These are phyloP conservation scores for Malassezia sp. DNA, from an alignment of 1,284 basidiomycete genomes.

Conservation along the genomic window DNA sequence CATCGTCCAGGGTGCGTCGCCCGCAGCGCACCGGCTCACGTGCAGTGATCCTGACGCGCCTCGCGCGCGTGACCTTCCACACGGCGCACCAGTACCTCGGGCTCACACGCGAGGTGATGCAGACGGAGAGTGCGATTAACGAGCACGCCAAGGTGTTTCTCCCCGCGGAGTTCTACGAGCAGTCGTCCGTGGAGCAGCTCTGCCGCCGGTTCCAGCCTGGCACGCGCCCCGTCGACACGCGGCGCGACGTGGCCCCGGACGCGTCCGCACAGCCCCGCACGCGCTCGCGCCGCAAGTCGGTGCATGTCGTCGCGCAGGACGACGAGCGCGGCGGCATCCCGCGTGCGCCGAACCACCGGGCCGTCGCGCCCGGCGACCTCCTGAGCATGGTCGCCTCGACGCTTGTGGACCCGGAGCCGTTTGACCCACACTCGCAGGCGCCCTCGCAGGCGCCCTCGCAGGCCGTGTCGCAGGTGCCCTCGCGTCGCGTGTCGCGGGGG, in stretches of 20 bases:
- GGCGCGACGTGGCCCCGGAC: not conserved
- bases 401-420: not conserved
- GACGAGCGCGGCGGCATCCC: not conserved
- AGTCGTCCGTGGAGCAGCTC: slow-evolving; percentile 78
- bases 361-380: slow-evolving; percentile 50
- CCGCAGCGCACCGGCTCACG: too few species aligned
- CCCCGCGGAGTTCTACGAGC: slow-evolving; percentile 79
- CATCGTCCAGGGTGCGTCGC: slow-evolving; percentile 94
- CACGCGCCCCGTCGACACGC: not conserved
- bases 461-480: not conserved
- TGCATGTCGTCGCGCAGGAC: not conserved
- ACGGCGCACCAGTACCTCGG: slow-evolving; percentile 92
- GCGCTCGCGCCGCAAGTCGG: not conserved
- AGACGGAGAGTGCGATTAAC: slow-evolving; percentile 93
- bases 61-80: slow-evolving; percentile 89
- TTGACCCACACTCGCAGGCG: not conserved
- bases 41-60: slow-evolving; percentile 89
- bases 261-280: not conserved
- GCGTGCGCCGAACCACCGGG: slow-evolving; percentile 25
- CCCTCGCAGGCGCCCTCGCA: not conserved
- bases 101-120: slow-evolving; percentile 83
- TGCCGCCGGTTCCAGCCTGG: slow-evolving; percentile 60
- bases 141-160: slow-evolving; percentile 89
- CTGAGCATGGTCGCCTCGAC: slow-evolving; percentile 48
- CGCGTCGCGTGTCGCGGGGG: too few species aligned